Evolutionary conservation across 2,329 filamentous ascomycete species (phyloP).

Genomic region (Fusarium acutatum): DNA sequence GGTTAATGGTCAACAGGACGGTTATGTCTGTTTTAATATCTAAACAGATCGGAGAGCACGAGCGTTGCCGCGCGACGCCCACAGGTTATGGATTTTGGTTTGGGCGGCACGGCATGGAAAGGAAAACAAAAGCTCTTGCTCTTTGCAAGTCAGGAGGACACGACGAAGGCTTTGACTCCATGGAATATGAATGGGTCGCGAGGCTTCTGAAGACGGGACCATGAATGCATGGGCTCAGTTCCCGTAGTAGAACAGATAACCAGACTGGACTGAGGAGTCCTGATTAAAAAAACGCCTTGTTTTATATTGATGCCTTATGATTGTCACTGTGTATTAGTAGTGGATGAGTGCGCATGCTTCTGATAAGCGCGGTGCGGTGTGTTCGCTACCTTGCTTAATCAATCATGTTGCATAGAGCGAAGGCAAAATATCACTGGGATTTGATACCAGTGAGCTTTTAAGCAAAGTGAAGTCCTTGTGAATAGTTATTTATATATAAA

Average conservation of each 20-base stretch:
- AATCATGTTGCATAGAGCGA: not conserved
- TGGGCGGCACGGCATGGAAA: constrained; percentile 46
- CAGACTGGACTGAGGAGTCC: constrained; percentile 47
- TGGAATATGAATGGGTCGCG: constrained; percentile 36
- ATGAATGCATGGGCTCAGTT: constrained; percentile 31
- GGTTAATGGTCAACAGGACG: constrained; percentile 46
- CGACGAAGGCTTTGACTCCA: constrained; percentile 42
- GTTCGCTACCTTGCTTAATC: not conserved
- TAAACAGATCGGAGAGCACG: constrained; percentile 46
- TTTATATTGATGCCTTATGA: constrained; percentile 8
- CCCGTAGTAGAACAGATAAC: constrained; percentile 47
- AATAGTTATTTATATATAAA: not conserved
- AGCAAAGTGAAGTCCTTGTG: not conserved
- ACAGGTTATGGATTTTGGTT: constrained; percentile 50
- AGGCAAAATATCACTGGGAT: not conserved
- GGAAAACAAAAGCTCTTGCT: constrained; percentile 45
- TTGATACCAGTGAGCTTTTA: not conserved
- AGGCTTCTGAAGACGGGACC: constrained; percentile 42
- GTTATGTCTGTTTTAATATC: constrained; percentile 46
- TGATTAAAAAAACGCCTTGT: constrained; percentile 44
- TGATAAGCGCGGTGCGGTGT: not conserved
- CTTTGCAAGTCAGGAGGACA: constrained; percentile 44
- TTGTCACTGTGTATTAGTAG: not conserved
- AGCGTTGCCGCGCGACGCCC: constrained; percentile 50
- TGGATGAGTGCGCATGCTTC: not conserved